Evolutionary conservation across 495 filamentous ascomycete genomes (phyloP).

Genomic region (Gamarada debralockiae): DNA sequence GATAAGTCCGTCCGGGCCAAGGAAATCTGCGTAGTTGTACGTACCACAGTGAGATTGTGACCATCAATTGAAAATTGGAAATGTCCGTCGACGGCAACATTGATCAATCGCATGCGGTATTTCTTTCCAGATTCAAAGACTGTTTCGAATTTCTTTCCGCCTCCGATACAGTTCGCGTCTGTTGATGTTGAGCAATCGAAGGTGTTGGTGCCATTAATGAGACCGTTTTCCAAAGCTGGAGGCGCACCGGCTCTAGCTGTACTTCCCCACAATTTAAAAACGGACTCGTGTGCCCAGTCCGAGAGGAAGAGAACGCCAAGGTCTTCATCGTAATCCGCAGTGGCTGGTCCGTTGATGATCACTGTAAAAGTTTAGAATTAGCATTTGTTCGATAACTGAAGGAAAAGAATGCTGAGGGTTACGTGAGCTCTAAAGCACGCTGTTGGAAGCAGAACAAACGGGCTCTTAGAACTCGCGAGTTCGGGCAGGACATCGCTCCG

Average conservation of each 20-base stretch:
- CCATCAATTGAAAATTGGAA: constrained; percentile 50
- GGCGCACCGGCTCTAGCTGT: constrained; percentile 29
- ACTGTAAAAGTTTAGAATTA: too few relatives aligned
- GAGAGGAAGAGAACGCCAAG: constrained; percentile 42
- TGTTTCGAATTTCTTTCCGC: constrained; percentile 41
- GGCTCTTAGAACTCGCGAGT: too few relatives aligned
- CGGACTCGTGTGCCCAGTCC: constrained; percentile 45
- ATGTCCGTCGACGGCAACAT: constrained; percentile 46
- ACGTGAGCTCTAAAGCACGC: background rate
- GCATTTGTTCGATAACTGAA: too few relatives aligned
- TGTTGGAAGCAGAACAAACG: constrained; percentile 38
- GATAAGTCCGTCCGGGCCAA: too few relatives aligned
- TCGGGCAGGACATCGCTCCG: constrained; percentile 23
- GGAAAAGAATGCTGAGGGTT: background rate
- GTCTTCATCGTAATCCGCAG: constrained; percentile 40
- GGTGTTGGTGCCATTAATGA: constrained; percentile 26
- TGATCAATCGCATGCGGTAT: constrained; percentile 48
- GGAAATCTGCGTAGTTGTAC: too few relatives aligned
- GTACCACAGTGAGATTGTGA: constrained; percentile 43
- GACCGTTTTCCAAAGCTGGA: constrained; percentile 24
- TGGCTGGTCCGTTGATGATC: constrained; percentile 35
- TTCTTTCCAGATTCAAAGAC: constrained; percentile 40
- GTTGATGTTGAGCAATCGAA: constrained; percentile 41
- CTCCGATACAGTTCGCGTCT: constrained; percentile 33
- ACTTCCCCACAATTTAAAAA: constrained; percentile 29